Base-by-base conservation (phyloP, 2,329 filamentous ascomycete genomes). In the Cercospora zeae-maydis region DNA sequence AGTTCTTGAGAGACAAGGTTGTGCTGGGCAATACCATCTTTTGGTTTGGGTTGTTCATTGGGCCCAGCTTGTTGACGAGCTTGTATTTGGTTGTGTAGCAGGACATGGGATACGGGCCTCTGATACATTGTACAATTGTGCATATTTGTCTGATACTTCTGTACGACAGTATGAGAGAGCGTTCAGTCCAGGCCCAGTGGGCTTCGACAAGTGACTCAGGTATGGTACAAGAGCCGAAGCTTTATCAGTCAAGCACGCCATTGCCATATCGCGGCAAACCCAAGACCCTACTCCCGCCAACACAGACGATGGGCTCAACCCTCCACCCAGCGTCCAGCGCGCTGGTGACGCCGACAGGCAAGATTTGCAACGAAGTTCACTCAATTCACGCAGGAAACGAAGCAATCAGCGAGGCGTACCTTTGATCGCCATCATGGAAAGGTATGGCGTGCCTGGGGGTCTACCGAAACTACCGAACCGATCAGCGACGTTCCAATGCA, bases 11-110 rank as follows among this genome's bases (percentile, higher is more conserved):
- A 67, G 84, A 84, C 24, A 80, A 82, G 69, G 81, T 84, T 68
- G 83, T 85, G 1, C 70, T 92, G 19, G 90, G 89, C 0, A 93
- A 93, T 72, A 74, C 90, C 7, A 81, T 91, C 2, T 93, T 93
- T 70, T 93, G 90, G 90, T 72, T 90, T 42, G 89, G 90, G 0
- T 83, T 93, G n/a, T 90, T 91, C 63, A 88, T 88, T 2, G 89
- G 88, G 0, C 90, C 90, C 1, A 91, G 88, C 75, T 74, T 91
- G 34, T 72, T 84, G 47, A 82, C 81, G 53, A 79, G 79, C 59
- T 72, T 84, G 69, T 84, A 84, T 71, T 69, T 83, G 54, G 77
- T 83, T 27, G 66, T 69, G 37, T 69, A 63, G 49, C 27, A 8
- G 42, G 42, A 27, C 19, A 9, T 30, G 4, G 42, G 42, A 5